Percentiles rank a stretch among this genome's conserved stretches.
Conservation (phyloP, 139 green algal species). For the Haematococcus lacustris region DNA sequence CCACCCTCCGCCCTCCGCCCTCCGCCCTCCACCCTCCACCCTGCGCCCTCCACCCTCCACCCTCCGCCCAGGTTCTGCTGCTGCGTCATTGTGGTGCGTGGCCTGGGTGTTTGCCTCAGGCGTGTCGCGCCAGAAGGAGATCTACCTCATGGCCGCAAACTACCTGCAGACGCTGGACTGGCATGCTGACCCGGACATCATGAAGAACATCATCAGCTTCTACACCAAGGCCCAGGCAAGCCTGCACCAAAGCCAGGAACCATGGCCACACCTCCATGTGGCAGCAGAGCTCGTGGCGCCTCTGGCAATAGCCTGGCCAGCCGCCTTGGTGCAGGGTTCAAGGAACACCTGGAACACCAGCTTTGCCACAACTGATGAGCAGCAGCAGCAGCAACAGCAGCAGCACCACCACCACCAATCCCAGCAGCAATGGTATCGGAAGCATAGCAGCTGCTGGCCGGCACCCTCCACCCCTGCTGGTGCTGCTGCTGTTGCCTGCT, state of each 20-base stretch:
- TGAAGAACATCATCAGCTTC: constrained; percentile 71
- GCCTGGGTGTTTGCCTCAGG: constrained; percentile 17
- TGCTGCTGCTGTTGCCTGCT: neutral
- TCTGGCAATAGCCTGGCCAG: too few relatives aligned
- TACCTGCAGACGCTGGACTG: constrained; percentile 79
- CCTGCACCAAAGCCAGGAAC: neutral
- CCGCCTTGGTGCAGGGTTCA: too few relatives aligned
- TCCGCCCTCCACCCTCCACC: too few relatives aligned
- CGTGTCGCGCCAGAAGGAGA: constrained; percentile 63
- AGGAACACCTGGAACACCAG: too few relatives aligned
- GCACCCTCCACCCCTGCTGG: neutral
- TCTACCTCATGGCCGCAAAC: constrained; percentile 76
- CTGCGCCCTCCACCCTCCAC: too few relatives aligned
- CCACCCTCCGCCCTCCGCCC: too few relatives aligned
- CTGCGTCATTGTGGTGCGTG: neutral
- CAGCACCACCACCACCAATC: too few relatives aligned
- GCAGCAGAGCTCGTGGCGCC: neutral
- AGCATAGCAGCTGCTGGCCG: neutral
- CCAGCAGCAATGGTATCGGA: too few relatives aligned
- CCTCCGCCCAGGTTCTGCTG: neutral
- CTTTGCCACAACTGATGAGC: too few relatives aligned
- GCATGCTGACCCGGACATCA: constrained; percentile 57
- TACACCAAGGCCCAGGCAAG: constrained; percentile 63
- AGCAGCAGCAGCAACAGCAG: too few relatives aligned
- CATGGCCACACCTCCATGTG: neutral